These are phyloP conservation scores for Phytophthora foliorum DNA, from an alignment of 352 stramenopile genomes.

Conservation along the genomic window DNA sequence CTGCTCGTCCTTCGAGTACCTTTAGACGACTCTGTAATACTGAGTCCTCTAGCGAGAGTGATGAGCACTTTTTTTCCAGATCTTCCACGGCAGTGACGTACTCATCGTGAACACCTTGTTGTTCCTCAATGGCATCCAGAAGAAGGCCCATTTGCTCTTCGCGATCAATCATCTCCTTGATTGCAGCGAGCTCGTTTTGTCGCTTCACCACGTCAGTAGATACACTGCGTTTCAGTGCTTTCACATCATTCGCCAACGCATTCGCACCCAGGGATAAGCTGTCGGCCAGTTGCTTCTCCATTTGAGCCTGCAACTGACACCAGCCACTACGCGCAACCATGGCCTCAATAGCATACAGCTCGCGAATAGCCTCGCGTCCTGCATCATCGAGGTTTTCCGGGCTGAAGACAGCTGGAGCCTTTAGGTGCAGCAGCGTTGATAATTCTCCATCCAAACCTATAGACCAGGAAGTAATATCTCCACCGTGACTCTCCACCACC, in stretches of 20 bases:
- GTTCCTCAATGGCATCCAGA: constrained; percentile 84
- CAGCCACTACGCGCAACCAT: constrained; percentile 64
- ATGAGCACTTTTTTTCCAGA: constrained; percentile 69
- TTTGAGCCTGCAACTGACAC: constrained; percentile 68
- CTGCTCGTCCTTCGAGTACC: constrained; percentile 57
- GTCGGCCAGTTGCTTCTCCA: constrained; percentile 59
- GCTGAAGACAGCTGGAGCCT: constrained; percentile 54
- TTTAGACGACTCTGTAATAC: constrained; percentile 71
- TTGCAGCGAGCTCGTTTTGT: constrained; percentile 62
- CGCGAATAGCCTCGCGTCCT: constrained; percentile 48
- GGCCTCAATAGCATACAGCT: constrained; percentile 57
- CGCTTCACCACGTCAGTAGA: constrained; percentile 48
- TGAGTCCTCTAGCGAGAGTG: constrained; percentile 71
- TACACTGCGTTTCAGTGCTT: constrained; percentile 49
- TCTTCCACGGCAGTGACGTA: constrained; percentile 63
- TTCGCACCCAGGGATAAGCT: constrained; percentile 48
- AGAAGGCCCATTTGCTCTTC: constrained; percentile 77
- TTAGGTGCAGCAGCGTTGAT: constrained; percentile 55
- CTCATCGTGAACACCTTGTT: constrained; percentile 71
- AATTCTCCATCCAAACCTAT: constrained; percentile 53
- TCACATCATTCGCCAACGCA: constrained; percentile 57
- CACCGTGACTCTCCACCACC: constrained; percentile 53
- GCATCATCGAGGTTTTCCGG: constrained; percentile 45
- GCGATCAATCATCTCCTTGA: constrained; percentile 75
- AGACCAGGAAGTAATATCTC: constrained; percentile 65